These are phyloP conservation scores for Pseudoscleropodium purum DNA, from an alignment of 225 moss, liverwort and hornwort species.

Conservation along the genomic window DNA sequence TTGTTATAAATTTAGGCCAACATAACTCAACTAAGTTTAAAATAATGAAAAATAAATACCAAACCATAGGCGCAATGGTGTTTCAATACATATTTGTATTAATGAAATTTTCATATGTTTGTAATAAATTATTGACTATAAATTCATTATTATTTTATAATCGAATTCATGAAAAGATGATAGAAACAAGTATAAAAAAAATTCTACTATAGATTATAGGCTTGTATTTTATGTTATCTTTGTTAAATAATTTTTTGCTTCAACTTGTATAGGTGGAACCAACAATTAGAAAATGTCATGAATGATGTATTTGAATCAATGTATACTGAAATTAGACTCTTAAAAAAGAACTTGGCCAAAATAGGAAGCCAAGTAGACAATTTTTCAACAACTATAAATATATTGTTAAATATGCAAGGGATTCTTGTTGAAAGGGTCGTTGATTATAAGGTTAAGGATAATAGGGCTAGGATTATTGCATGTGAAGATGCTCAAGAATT, in stretches of 20 bases:
- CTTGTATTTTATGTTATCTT: not conserved
- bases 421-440: constrained; percentile 22
- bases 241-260: too few species aligned
- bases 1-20: too few species aligned
- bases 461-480: not conserved
- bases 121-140: not conserved
- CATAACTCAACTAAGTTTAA: not conserved
- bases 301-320: not conserved
- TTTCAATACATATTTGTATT: not conserved
- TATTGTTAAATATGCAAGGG: constrained; percentile 21
- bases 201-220: not conserved
- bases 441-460: constrained; percentile 10
- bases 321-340: not conserved
- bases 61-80: accelerated
- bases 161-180: not conserved
- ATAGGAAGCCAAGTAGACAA: constrained; percentile 2
- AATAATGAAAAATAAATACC: not conserved
- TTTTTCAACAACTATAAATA: constrained; percentile 14
- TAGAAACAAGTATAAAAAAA: not conserved
- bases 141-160: not conserved
- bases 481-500: not conserved
- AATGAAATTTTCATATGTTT: not conserved
- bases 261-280: not conserved
- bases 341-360: not conserved
- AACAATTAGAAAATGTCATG: constrained; percentile 4